Percentiles rank a stretch among this genome's conserved stretches.
Evolutionary conservation across 2,329 filamentous ascomycete genomes (phyloP).

Genomic region (Pleurostoma richardsiae): DNA sequence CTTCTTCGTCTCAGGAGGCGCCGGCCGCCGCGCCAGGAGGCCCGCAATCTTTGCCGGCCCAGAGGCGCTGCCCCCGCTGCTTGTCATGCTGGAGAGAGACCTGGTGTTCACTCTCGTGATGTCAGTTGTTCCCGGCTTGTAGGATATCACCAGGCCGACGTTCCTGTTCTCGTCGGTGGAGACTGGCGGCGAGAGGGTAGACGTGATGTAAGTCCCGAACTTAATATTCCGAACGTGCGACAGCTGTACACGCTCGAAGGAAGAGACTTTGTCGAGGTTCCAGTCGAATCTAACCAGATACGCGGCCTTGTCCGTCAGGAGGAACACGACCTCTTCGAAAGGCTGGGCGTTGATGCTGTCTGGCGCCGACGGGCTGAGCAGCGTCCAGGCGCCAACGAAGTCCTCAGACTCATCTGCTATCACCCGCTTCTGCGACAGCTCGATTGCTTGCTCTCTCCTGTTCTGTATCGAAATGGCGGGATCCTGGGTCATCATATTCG

Average conservation of each 20-base stretch:
- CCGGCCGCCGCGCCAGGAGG: slow-evolving; percentile 33
- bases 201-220: slow-evolving; percentile 85
- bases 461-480: slow-evolving; percentile 82
- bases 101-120: slow-evolving; percentile 79
- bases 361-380: slow-evolving; percentile 69
- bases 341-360: slow-evolving; percentile 67
- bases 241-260: slow-evolving; percentile 82
- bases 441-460: slow-evolving; percentile 83
- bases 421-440: slow-evolving; percentile 81
- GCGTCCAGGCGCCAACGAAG: slow-evolving; percentile 82
- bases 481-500: slow-evolving; percentile 88
- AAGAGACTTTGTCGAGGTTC: slow-evolving; percentile 89
- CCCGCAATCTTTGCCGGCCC: slow-evolving; percentile 22
- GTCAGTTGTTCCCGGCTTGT: slow-evolving; percentile 66
- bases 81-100: slow-evolving; percentile 56
- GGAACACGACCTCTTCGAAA: slow-evolving; percentile 82
- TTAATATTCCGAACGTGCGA: slow-evolving; percentile 67
- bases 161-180: slow-evolving; percentile 77
- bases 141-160: slow-evolving; percentile 76
- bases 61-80: slow-evolving; percentile 13
- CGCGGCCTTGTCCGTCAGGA: slow-evolving; percentile 78
- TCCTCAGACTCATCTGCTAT: slow-evolving; percentile 81
- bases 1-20: slow-evolving; percentile 27
- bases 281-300: slow-evolving; percentile 93
- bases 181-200: slow-evolving; percentile 64